Percentiles rank a stretch among this genome's conserved stretches.
phyloP scores from a whole-genome alignment of 2,329 filamentous ascomycete species.

The Bimuria novae-zelandiae region DNA sequence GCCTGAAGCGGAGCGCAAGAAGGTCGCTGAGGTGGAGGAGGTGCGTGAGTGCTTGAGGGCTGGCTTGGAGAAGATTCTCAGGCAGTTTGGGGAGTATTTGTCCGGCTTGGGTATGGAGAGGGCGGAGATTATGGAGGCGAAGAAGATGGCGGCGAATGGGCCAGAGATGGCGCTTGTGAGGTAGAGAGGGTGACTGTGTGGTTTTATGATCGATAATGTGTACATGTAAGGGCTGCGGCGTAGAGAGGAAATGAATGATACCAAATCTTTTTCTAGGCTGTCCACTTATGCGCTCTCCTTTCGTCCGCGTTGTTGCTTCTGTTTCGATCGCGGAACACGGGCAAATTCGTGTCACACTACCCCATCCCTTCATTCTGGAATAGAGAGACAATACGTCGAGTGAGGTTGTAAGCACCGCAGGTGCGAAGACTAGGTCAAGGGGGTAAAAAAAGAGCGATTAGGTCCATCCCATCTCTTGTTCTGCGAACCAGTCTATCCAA shows the following conservation, averaged over 20 bases:
- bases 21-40: constrained; percentile 68
- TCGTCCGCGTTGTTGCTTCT: too few species aligned
- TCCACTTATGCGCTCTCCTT: too few species aligned
- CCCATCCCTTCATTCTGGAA: too few species aligned
- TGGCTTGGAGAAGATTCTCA: constrained; percentile 68
- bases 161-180: constrained; percentile 29
- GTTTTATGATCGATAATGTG: background rate
- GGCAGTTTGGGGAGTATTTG: constrained; percentile 75
- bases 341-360: too few species aligned
- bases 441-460: too few species aligned
- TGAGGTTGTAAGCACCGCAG: too few species aligned
- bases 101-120: constrained; percentile 70
- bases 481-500: constrained; percentile 8
- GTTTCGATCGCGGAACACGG: too few species aligned
- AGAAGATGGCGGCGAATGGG: constrained; percentile 27
- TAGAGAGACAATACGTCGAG: too few species aligned
- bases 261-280: background rate
- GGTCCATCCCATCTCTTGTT: too few species aligned
- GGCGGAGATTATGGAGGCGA: constrained; percentile 70
- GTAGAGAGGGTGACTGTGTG: constrained; percentile 1
- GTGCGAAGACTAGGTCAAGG: too few species aligned
- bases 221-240: background rate
- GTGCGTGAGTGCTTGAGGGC: constrained; percentile 68
- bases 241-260: background rate
- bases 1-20: constrained; percentile 51